Evolutionary conservation across 305 asterid species (phyloP), one percentile per base, ranked within the genome.

Genomic region (Striga hermonthica): DNA sequence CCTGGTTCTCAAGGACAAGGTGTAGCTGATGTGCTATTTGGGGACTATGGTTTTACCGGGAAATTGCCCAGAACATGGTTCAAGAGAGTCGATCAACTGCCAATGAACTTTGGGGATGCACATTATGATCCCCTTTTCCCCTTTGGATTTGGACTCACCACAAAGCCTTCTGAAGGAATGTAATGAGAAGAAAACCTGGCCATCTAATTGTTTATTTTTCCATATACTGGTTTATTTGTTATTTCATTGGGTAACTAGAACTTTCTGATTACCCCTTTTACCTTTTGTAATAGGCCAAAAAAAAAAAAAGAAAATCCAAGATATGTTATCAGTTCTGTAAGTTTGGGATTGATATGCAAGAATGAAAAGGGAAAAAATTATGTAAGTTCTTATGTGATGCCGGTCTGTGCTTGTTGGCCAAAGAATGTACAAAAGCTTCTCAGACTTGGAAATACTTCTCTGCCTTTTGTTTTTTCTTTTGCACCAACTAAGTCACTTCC

Each of bases 51-150:
- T 13, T 50, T 50, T 11, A 50, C 57, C 0, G 57, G 57, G 5
- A 50, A 50, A 6, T 14, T 50, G 34, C 57, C 57, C 1, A 50
- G 57, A 8, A 50, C 57, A 0, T 50, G 57, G 57, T 50, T 50
- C 57, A 50, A 50, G 57, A 50, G 35, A 5, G 57, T 50, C 1
- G 57, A 50, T 11, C 57, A 50, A 34, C 57, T 50, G 7, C 57
- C 57, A 4, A 50, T 50, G 57, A 50, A 50, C 4, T 50, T 50
- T 0, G 57, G 57, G 57, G 57, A 50, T 50, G 57, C 28, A 3
- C 57, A 50, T 50, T 50, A 50, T 13, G 57, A 50, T 50, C 57
- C 57, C 14, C 57, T 50, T 8, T 50, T 50, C 7, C 57, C 57
- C 3, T 50, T 14, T 14, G 57, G 57, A 50, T 50, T 50, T 14